Conservation (phyloP, 1,284 basidiomycete species). For the Flammula alnicola region DNA sequence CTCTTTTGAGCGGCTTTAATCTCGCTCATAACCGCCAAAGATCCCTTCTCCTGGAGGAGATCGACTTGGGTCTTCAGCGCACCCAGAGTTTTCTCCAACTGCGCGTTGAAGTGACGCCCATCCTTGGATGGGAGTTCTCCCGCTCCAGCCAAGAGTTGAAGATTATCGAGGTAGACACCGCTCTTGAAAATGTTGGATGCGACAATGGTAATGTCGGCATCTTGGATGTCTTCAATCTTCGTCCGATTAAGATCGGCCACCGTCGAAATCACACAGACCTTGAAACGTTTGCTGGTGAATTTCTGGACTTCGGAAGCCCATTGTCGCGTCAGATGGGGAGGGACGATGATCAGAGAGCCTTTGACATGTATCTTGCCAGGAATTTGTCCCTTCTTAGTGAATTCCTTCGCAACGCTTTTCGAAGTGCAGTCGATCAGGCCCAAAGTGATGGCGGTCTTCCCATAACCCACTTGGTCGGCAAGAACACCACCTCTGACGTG, state of each 20-base stretch:
- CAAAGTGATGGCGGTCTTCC: slow-evolving; percentile 94
- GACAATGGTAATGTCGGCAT: slow-evolving; percentile 88
- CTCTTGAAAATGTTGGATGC: slow-evolving; percentile 88
- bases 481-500: slow-evolving; percentile 88
- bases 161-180: slow-evolving; percentile 75
- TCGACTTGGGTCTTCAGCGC: slow-evolving; percentile 71
- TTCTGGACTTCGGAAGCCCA: slow-evolving; percentile 89
- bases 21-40: slow-evolving; percentile 59
- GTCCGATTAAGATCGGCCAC: slow-evolving; percentile 75
- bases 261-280: slow-evolving; percentile 73
- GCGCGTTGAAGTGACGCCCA: slow-evolving; percentile 87
- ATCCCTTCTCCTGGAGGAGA: slow-evolving; percentile 64
- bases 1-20: slow-evolving; percentile 65
- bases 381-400: slow-evolving; percentile 54
- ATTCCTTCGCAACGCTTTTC: slow-evolving; percentile 61
- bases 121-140: slow-evolving; percentile 70
- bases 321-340: slow-evolving; percentile 87
- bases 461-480: slow-evolving; percentile 96
- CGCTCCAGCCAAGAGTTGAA: slow-evolving; percentile 71
- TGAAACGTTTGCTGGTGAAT: slow-evolving; percentile 74
- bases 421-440: slow-evolving; percentile 80
- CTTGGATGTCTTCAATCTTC: slow-evolving; percentile 77
- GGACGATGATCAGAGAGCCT: slow-evolving; percentile 87
- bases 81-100: slow-evolving; percentile 66
- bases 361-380: slow-evolving; percentile 75